These are phyloP conservation scores for Globisporangium sylvaticum DNA, from an alignment of 352 stramenopile species.

Conservation along the genomic window DNA sequence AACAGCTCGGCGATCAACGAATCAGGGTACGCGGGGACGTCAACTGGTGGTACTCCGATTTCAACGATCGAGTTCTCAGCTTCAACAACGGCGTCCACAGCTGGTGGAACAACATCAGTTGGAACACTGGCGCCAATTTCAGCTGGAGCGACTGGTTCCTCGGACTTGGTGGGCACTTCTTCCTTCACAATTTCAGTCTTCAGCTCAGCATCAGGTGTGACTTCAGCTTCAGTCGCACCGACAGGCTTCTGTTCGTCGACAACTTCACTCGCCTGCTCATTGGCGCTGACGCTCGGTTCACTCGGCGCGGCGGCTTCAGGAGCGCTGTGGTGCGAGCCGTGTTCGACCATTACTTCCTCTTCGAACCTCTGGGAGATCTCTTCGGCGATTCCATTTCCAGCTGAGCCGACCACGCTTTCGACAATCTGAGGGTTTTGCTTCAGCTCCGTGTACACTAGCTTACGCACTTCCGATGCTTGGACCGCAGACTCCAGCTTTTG, in stretches of 20 bases:
- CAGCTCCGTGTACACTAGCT: slow-evolving; percentile 19
- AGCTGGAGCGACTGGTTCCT: neutral
- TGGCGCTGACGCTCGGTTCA: neutral
- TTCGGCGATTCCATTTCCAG: neutral
- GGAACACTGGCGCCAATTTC: neutral
- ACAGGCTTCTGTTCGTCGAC: neutral
- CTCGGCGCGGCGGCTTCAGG: neutral
- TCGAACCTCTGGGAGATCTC: neutral
- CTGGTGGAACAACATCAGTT: neutral
- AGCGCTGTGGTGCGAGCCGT: neutral
- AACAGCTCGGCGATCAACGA: slow-evolving; percentile 12
- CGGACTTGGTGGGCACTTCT: neutral
- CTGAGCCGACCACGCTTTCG: slow-evolving; percentile 1
- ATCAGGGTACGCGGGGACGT: neutral
- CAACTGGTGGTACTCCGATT: slow-evolving; percentile 5
- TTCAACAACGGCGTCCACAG: neutral
- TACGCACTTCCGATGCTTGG: slow-evolving; percentile 15
- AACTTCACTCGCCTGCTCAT: neutral
- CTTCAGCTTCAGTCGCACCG: neutral
- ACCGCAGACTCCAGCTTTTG: slow-evolving; percentile 16
- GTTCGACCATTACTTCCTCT: neutral
- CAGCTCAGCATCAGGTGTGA: neutral
- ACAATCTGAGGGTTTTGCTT: slow-evolving; percentile 13
- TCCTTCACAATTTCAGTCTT: neutral
- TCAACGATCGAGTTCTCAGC: slow-evolving; percentile 4